These are phyloP conservation scores for Maudiozyma serrabonitensis DNA, from an alignment of 805 yeast genomes.

Conservation along the genomic window DNA sequence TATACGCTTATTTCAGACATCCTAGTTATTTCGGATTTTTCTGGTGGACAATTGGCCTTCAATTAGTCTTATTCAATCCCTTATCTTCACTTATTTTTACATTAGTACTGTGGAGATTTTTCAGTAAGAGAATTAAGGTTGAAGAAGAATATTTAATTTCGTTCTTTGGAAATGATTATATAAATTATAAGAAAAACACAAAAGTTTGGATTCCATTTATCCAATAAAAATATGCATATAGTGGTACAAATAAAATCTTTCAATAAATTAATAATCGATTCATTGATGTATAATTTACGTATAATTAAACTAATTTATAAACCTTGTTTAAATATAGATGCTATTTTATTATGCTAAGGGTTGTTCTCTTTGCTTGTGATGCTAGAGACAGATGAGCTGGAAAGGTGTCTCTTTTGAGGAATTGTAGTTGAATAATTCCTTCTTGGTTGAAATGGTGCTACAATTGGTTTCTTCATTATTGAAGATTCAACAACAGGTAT, in stretches of 20 bases:
- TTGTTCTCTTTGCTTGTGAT: neutral
- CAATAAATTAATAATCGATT: too few species aligned
- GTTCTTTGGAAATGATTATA: constrained; percentile 68
- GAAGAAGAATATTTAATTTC: constrained; percentile 59
- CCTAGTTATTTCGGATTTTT: constrained; percentile 90
- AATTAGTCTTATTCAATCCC: constrained; percentile 59
- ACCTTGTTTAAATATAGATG: neutral
- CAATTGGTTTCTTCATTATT: constrained; percentile 4
- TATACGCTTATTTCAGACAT: constrained; percentile 63
- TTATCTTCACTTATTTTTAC: constrained; percentile 46
- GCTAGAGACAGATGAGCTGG: neutral
- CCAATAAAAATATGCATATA: constrained; percentile 8
- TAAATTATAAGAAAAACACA: constrained; percentile 39
- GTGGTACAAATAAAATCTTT: neutral
- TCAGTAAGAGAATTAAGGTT: constrained; percentile 49
- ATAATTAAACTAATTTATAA: neutral
- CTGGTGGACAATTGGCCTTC: constrained; percentile 89
- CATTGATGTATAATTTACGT: neutral
- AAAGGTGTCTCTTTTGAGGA: constrained; percentile 24
- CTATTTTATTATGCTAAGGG: neutral
- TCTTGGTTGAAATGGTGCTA: constrained; percentile 25
- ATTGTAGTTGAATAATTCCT: constrained; percentile 18
- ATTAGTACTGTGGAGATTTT: constrained; percentile 57
- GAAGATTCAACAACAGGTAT: neutral
- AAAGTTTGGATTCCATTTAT: constrained; percentile 61